Base-by-base conservation (phyloP, 805 yeast species). In the Hanseniaspora hatyaiensis region DNA sequence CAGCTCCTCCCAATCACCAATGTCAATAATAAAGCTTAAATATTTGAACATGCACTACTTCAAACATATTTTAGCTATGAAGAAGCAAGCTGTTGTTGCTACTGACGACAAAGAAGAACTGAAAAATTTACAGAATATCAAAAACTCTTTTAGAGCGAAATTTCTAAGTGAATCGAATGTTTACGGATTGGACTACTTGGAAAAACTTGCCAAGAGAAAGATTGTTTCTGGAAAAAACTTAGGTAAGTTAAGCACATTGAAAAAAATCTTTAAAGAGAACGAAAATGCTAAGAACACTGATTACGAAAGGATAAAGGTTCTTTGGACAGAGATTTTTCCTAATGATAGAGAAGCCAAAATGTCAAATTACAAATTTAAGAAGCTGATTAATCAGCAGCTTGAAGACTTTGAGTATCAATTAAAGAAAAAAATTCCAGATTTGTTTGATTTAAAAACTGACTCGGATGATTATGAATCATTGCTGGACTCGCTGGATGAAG, bases 281-380 rank as follows among this genome's bases (percentile, higher is more conserved):
- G 42, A 36, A 19, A 20, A 13, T 19, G 20, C n/a, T 1, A 30
- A 31, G 13, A 31, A 45, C 8, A 23, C 23, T 9, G 31, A 45
- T 19, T 37, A 45, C 23, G 24, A 23, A 5, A 37, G 28, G 3
- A 19, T 32, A 12, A 18, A 22, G 6, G 66, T 61, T 30, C 30
- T 62, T 3, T 59, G 56, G 45, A 26, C 29, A n/a, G 40, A 37
- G 6, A 26, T 41, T 13, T 37, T 43, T 23, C 48, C 22, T n/a
- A 58, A 8, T 53, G 55, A 47, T 55, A 70, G 96, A 55, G 77
- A 79, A 19, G 80, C 75, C 41, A 88, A 86, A 59, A 85, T 87
- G 50, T 80, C 73, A 15, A 74, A 74, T 54, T 82, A 69, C 61
- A 80, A 75, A 57, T 59, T 67, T 13, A 86, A 79, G 52, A 80